Conservation (phyloP, 768 basidiomycete genomes). For the Tylopilus subfusipes region DNA sequence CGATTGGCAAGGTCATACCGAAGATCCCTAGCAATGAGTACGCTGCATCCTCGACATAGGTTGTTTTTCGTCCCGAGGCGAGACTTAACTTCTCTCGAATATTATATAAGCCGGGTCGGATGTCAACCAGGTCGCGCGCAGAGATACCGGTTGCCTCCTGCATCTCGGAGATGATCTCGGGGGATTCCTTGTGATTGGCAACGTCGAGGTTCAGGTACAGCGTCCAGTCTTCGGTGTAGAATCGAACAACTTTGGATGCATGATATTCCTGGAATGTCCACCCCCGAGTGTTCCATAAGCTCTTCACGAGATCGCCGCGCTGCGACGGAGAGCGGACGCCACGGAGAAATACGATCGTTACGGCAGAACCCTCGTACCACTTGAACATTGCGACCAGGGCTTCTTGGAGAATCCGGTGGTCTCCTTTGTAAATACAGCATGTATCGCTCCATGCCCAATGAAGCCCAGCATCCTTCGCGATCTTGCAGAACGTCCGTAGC, state of each 20-base stretch:
- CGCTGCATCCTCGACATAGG: no score
- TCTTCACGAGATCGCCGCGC: not conserved
- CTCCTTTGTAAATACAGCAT: not conserved
- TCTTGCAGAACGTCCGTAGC: not conserved
- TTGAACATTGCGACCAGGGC: not conserved
- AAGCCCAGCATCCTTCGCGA: not conserved
- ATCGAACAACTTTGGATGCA: not conserved
- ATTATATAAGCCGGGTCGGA: no score
- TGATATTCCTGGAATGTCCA: not conserved
- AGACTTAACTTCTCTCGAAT: no score
- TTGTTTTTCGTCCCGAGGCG: no score
- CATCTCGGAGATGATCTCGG: no score
- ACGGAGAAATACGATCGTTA: not conserved
- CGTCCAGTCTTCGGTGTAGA: no score
- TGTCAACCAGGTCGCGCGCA: no score
- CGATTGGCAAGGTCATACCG: no score
- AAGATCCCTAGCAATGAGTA: no score
- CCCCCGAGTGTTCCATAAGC: not conserved
- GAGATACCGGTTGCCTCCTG: no score
- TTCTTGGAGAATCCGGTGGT: not conserved
- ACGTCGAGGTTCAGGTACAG: no score
- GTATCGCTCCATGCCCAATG: not conserved
- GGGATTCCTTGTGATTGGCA: no score
- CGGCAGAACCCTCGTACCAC: not conserved
- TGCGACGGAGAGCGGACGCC: not conserved